Conservation (phyloP, 192 early-diverging fungal genomes). For the Backusella mclennaniae region DNA sequence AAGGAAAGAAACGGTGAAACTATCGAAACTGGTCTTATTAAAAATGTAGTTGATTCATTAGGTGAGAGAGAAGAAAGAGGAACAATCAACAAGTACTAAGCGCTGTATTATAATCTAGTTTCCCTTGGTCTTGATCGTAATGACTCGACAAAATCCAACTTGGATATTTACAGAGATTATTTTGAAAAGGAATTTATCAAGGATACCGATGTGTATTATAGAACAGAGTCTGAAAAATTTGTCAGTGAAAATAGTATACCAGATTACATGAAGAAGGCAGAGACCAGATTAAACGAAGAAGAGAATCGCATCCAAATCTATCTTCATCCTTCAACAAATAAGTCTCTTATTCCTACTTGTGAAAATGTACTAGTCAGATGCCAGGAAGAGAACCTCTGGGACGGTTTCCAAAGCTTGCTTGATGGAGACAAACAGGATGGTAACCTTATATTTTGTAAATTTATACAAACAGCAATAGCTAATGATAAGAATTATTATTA, state of each 20-base stretch:
- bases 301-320: conserved; percentile 86
- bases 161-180: conserved; percentile 86
- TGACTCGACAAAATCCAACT: conserved; percentile 73
- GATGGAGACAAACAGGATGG: conserved; percentile 81
- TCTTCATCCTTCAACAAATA: conserved; percentile 78
- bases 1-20: conserved; percentile 87
- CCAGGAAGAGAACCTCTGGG: conserved; percentile 77
- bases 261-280: conserved; percentile 96
- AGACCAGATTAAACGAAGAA: conserved; percentile 74
- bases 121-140: conserved; percentile 80
- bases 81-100: neutral
- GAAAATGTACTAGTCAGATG: conserved; percentile 86
- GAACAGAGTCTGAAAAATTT: conserved; percentile 86
- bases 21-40: conserved; percentile 81
- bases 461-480: too few species aligned
- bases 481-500: neutral
- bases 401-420: conserved; percentile 90
- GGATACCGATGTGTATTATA: conserved; percentile 85
- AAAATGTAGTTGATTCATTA: conserved; percentile 89
- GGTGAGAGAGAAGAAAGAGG: conserved; percentile 48
- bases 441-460: neutral
- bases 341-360: conserved; percentile 76
- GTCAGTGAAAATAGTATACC: conserved; percentile 86
- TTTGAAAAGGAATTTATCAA: conserved; percentile 85
- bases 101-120: conserved; percentile 45